Evolutionary conservation across 2,329 filamentous ascomycete species (phyloP), one percentile per base, ranked within the genome.

Genomic region (Diaporthe eres): DNA sequence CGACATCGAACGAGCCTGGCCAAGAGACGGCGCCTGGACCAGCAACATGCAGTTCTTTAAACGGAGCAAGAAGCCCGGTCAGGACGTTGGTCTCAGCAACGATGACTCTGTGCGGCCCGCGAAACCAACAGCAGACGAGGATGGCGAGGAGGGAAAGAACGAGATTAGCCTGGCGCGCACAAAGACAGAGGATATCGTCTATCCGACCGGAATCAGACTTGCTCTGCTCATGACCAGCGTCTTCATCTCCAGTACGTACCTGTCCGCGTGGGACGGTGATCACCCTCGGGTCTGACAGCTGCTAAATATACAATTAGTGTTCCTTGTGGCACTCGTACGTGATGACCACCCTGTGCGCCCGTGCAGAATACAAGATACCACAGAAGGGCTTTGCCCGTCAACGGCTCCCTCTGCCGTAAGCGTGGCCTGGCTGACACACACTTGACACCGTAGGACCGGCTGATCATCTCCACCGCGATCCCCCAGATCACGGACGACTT

Each of bases 401-500:
- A 13, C 15, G 19, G 19, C n/a, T 37, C n/a, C 49, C 22, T 10
- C 15, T 51, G 25, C 60, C 19, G 13, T 37, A 9, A 58, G 44
- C 17, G 17, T 22, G 9, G 31, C n/a, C 25, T 49, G 39, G 42
- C 28, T 42, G 25, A 42, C n/a, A 44, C 9, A 47, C 47, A 67
- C 22, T 9, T 42, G 3, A 65, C n/a, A n/a, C 0, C 2, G 17
- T 34, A 79, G 74, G 84, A 85, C 78, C 81, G 83, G 17, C 78
- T 84, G 31, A 84, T 84, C 75, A 80, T 85, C 72, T 81, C 82
- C 0, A 85, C 84, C 2, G 84, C 84, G n/a, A 84, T 85, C 61
- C 84, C 84, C 22, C 80, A 80, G 63, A 85, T 85, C 79, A 85
- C 83, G 3, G 81, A 85, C 74, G 82, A 84, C 51, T 85, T 85